These are phyloP conservation scores for Hortaea sp. DNA, from an alignment of 2,329 filamentous ascomycete genomes.

Conservation along the genomic window DNA sequence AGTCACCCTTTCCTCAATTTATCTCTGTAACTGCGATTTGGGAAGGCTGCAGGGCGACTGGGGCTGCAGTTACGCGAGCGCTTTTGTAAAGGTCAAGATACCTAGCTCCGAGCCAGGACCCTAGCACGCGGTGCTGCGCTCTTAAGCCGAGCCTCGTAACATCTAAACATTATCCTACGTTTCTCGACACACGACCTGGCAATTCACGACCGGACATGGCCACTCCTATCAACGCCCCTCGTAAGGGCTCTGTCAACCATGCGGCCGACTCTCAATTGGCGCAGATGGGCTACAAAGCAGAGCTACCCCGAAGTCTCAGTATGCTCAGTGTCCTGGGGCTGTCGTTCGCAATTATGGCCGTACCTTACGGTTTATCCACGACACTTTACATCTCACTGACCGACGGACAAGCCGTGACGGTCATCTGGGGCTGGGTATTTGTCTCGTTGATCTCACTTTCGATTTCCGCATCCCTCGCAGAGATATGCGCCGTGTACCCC, in stretches of 20 bases:
- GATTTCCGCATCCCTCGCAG: constrained; percentile 57
- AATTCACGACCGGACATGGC: too few relatives aligned
- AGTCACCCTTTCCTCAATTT: too few relatives aligned
- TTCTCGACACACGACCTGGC: too few relatives aligned
- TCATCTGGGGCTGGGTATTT: constrained; percentile 61
- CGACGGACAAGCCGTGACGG: constrained; percentile 58
- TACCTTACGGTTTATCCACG: constrained; percentile 57
- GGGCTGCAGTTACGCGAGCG: too few relatives aligned
- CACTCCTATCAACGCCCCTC: not conserved
- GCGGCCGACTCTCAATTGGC: constrained; percentile 51
- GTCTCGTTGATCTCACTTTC: constrained; percentile 53
- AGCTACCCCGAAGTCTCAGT: constrained; percentile 55
- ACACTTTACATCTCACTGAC: constrained; percentile 59
- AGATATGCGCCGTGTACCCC: constrained; percentile 60
- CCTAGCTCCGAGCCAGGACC: too few relatives aligned
- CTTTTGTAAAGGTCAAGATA: too few relatives aligned
- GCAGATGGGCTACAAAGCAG: constrained; percentile 58
- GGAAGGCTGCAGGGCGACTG: too few relatives aligned
- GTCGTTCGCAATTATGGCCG: constrained; percentile 68
- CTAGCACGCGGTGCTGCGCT: too few relatives aligned
- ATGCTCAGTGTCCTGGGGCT: constrained; percentile 61
- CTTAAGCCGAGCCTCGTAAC: too few relatives aligned
- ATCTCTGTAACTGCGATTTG: too few relatives aligned
- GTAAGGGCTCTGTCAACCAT: not conserved
- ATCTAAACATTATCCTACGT: too few relatives aligned